These are phyloP conservation scores for Corymbia citriodora DNA, from an alignment of 441 rosid genomes.

Conservation along the genomic window DNA sequence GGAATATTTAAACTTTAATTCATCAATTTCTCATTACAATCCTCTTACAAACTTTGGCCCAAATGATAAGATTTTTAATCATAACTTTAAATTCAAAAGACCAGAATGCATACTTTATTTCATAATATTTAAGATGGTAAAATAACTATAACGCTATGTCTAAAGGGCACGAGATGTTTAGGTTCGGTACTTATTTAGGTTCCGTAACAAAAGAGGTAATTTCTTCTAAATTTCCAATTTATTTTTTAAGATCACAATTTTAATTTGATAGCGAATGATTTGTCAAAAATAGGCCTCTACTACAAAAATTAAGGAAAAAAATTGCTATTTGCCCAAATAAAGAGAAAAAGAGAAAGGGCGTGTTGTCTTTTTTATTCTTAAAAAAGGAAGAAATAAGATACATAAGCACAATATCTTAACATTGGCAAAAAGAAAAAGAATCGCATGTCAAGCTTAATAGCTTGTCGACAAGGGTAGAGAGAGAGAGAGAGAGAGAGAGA, in stretches of 20 bases:
- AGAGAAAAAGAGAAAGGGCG: not conserved
- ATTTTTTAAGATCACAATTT: not conserved
- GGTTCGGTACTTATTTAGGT: not conserved
- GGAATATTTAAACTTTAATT: not conserved
- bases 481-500: not conserved
- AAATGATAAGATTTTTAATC: not conserved
- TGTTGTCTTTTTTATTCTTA: not conserved
- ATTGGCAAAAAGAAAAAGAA: not conserved
- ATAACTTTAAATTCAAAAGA: not conserved
- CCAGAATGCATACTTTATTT: not conserved
- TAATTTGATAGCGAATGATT: not conserved
- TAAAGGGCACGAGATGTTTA: not conserved
- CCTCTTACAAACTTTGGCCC: not conserved
- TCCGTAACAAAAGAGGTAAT: not conserved
- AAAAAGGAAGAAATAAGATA: not conserved
- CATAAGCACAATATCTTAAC: not conserved
- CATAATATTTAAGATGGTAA: not conserved
- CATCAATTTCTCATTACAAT: not conserved
- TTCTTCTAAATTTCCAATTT: not conserved
- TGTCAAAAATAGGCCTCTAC: not conserved
- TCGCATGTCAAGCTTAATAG: slow-evolving; percentile 6
- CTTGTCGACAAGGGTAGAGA: not conserved
- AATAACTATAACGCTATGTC: not conserved
- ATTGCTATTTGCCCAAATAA: not conserved
- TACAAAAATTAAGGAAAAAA: not conserved